phyloP scores from a whole-genome alignment of 345 rosid genomes.

The Eucalyptus cladocalyx region DNA sequence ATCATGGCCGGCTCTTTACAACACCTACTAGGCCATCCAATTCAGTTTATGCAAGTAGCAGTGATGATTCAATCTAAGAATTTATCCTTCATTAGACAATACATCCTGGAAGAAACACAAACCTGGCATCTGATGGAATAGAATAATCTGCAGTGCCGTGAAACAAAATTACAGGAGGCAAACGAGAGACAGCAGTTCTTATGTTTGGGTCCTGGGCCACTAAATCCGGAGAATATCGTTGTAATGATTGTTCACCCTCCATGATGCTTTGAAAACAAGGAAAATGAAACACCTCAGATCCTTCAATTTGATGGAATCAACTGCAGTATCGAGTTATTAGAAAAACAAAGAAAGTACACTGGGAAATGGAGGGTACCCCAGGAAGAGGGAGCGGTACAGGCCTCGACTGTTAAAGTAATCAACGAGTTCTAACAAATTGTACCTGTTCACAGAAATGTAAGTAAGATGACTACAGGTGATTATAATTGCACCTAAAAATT shows the following conservation, averaged over 20 bases:
- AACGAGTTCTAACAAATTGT: conserved; percentile 71
- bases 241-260: conserved; percentile 89
- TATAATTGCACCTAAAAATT: neutral
- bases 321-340: neutral
- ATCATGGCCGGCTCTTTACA: neutral
- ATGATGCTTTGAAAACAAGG: conserved; percentile 47
- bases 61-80: neutral
- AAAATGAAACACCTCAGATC: neutral
- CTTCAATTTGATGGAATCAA: neutral
- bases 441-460: conserved; percentile 30
- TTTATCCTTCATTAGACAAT: neutral
- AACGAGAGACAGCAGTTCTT: conserved; percentile 44
- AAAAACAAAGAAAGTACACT: neutral
- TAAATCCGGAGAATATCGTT: conserved; percentile 75
- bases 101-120: conserved; percentile 1
- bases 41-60: neutral
- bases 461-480: neutral
- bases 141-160: conserved; percentile 96
- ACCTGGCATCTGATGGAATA: conserved; percentile 91
- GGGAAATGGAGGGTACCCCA: conserved; percentile 29
- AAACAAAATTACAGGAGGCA: conserved; percentile 71
- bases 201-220: conserved; percentile 52
- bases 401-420: conserved; percentile 90
- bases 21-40: neutral
- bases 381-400: conserved; percentile 66